Conservation (phyloP, 305 asterid genomes). For the Fraxinus paxiana region DNA sequence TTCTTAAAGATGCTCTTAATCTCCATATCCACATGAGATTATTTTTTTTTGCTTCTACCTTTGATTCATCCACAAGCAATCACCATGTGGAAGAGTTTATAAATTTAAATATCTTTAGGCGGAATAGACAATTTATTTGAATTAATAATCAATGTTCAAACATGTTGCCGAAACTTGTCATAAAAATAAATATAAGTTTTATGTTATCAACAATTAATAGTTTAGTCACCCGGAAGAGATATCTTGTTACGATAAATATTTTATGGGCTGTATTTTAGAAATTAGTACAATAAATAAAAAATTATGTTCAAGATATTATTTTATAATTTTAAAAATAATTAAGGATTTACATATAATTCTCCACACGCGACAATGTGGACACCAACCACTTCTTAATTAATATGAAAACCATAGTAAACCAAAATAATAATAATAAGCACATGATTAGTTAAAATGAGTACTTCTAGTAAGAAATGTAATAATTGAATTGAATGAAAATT, state of each 20-base stretch:
- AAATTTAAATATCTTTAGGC: neutral
- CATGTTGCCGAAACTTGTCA: neutral
- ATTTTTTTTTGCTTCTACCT: constrained; percentile 13
- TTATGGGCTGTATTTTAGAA: neutral
- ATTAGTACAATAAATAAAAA: no score
- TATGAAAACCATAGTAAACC: no score
- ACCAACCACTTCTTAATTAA: neutral
- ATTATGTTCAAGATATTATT: no score
- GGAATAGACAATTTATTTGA: neutral
- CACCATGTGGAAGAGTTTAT: constrained; percentile 4
- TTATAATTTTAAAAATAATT: no score
- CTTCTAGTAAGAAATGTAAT: neutral
- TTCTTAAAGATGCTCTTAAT: no score
- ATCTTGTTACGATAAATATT: neutral
- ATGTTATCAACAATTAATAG: neutral
- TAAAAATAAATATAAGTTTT: neutral
- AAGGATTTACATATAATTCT: no score
- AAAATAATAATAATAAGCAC: no score
- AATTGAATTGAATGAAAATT: neutral
- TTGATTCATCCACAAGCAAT: constrained; percentile 17
- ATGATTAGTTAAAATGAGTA: neutral
- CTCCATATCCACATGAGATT: neutral
- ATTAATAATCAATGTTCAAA: no score
- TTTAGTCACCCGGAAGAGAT: neutral
- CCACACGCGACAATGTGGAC: neutral